Base-by-base conservation (phyloP, 2,329 filamentous ascomycete genomes). In the Cryphonectria radicalis region DNA sequence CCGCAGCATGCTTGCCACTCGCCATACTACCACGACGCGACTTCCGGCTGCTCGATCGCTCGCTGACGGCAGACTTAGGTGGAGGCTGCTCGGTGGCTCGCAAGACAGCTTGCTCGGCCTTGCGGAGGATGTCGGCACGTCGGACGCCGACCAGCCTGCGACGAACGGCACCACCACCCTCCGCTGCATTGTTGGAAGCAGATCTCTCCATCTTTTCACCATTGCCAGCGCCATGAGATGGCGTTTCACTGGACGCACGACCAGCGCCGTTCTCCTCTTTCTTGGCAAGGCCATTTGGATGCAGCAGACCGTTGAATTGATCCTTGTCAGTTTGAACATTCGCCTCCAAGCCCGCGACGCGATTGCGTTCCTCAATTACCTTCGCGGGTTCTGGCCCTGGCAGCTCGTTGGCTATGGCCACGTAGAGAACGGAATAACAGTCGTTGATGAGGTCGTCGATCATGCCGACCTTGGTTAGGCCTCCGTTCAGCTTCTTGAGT, bases 381-480 rank as follows among this genome's bases (percentile, higher is more conserved):
- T 81, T 79, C 72, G 84, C 80, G 32, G 87, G 82, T 63, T 86
- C 81, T n/a, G 80, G 78, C 40, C 84, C 84, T 0, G 88, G 87
- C 2, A 94, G 81, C 4, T 84, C 85, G 59, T 87, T 87, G 1
- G 89, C 89, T 65, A 94, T 83, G 42, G 91, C 88, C 25, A 87
- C 85, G 78, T 93, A 96, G 22, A 97, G 84, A 65, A 90, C 87
- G 0, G 93, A 92, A 80, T 97, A 99, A 65, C 93, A 91, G 80
- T 99, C 96, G 32, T 91, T 92, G 74, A 98, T 92, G n/a, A 98
- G 87, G 77, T 99, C 96, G 77, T 99, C 96, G 62, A 98, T 95
- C 13, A 91, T 86, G 0, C 90, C 88, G 0, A 92, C 88, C 80
- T 97, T 98, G 88, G 97, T 96, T 10, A 97, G 86, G 63, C 91